Evolutionary conservation across 495 filamentous ascomycete genomes (phyloP).

Genomic region (Achaetomiella virescens): DNA sequence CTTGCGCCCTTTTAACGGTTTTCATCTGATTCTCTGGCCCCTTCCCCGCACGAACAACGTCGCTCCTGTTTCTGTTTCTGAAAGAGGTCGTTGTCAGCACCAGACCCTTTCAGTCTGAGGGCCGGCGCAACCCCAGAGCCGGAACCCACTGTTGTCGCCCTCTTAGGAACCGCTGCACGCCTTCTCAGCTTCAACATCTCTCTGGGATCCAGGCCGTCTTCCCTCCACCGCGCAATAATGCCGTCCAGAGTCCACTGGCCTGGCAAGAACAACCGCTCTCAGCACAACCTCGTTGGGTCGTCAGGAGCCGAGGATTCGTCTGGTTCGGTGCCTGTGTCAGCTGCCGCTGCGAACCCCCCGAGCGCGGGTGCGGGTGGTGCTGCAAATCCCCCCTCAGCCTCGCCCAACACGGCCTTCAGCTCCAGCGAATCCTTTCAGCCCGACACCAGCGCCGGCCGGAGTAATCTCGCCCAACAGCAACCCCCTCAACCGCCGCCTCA

Average conservation of each 20-base stretch:
- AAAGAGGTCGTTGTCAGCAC: no score
- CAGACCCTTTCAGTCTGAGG: no score
- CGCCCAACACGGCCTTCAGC: slow-evolving; percentile 37
- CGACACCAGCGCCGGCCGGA: slow-evolving; percentile 11
- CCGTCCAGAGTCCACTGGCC: slow-evolving; percentile 38
- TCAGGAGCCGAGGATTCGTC: slow-evolving; percentile 23
- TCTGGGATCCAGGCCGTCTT: not conserved
- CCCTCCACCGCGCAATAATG: slow-evolving; percentile 26
- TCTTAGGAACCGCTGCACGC: not conserved
- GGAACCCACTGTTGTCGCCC: no score
- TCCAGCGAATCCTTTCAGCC: slow-evolving; percentile 45
- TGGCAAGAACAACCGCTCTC: slow-evolving; percentile 45
- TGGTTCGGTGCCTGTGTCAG: slow-evolving; percentile 19
- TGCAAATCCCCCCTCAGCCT: slow-evolving; percentile 42
- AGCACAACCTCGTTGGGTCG: slow-evolving; percentile 43
- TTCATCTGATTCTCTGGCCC: not conserved
- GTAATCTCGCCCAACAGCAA: slow-evolving; percentile 14
- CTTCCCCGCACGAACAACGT: not conserved
- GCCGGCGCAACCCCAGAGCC: no score
- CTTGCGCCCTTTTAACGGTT: slow-evolving; percentile 5
- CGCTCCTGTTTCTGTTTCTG: no score
- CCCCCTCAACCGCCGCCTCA: slow-evolving; percentile 26
- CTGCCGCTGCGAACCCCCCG: slow-evolving; percentile 25
- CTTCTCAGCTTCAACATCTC: not conserved
- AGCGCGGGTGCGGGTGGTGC: slow-evolving; percentile 23